Evolutionary conservation across 495 filamentous ascomycete species (phyloP).

Genomic region (Chaetomidium leptoderma): DNA sequence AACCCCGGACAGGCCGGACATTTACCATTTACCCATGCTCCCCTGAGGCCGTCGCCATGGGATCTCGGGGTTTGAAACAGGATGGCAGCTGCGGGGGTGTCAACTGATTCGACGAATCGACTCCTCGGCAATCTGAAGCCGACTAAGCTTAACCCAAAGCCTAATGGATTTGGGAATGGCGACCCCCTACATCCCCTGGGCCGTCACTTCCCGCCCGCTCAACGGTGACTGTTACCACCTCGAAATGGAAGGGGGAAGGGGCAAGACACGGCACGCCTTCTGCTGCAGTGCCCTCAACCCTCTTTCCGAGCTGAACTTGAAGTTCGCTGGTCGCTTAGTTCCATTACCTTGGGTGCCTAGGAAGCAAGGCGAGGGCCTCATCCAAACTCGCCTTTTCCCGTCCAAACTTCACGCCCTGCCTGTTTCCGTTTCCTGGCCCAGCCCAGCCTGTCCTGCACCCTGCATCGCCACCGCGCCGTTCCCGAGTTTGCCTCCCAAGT

Average conservation of each 20-base stretch:
- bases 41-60: slow-evolving; percentile 6
- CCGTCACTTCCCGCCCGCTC: background rate
- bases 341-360: no score
- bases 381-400: background rate
- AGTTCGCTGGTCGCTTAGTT: background rate
- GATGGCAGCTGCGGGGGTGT: no score
- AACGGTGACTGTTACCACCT: background rate
- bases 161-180: background rate
- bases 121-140: background rate
- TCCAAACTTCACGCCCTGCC: background rate
- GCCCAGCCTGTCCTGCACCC: background rate
- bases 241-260: background rate
- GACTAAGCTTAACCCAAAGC: slow-evolving; percentile 2
- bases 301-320: background rate
- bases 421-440: background rate
- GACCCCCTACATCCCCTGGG: background rate
- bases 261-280: background rate
- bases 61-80: slow-evolving; percentile 14
- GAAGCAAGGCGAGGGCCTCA: background rate
- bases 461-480: background rate
- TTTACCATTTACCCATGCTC: slow-evolving; percentile 13
- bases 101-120: background rate
- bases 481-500: background rate
- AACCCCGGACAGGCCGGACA: background rate
- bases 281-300: background rate